Evolutionary conservation across 2,329 filamentous ascomycete species (phyloP), one percentile per base, ranked within the genome.

Genomic region (Trichoderma atroviride): DNA sequence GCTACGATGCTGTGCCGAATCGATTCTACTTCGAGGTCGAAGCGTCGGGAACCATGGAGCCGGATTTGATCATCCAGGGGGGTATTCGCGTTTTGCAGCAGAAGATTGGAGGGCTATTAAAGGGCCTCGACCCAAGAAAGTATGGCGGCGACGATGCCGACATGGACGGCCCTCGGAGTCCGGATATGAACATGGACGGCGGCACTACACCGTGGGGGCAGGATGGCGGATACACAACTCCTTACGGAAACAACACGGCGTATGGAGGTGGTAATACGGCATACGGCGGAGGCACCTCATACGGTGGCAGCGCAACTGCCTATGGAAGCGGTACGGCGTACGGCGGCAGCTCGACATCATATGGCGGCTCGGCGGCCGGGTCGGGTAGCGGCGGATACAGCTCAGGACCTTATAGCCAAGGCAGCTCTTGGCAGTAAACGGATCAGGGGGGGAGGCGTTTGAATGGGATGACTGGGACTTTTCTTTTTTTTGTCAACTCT

Each of bases 21-120:
- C 88, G 88, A 73, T 99, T 97, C 84, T 99, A 97, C 84, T 92
- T 95, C 76, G 94, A 97, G 77, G 91, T 99, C 58, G 96, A 99
- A 80, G 91, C 92, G 58, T 90, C 92, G 47, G 96, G 96, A 43
- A 92, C 90, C 75, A 88, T 98, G 71, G 92, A 96, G 35, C 95
- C 96, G 0, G 95, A 99, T 76, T 87, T 89, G 71, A 96, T 98
- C 74, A 89, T 99, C 63, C 90, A 94, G 75, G 89, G 93, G 75
- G 94, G 94, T 40, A 97, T 99, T 79, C 89, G 91, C 72, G 91
- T 93, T 33, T 84, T 99, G 68, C 96, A 98, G 79, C 88, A 91
- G 74, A 99, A 99, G 82, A 88, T 99, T 43, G 96, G 94, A 2
- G 86, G 86, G 4, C 87, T 97, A 50, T 91, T 97, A 71, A 85